Evolutionary conservation across 1,284 basidiomycete genomes (phyloP).

Genomic region (Cryptococcus sp.): DNA sequence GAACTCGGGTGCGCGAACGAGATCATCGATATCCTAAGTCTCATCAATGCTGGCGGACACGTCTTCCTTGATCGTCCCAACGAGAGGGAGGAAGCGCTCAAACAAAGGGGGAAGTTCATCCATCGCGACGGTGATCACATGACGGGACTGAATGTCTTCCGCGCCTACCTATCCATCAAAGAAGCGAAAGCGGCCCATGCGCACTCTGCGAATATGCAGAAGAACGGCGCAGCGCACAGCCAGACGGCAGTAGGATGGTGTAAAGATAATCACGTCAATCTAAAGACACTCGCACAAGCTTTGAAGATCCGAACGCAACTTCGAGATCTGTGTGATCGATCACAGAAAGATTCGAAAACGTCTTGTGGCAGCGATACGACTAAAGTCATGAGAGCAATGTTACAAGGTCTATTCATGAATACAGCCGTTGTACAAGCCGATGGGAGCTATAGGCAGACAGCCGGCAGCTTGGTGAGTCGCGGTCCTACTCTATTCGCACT

Average conservation of each 20-base stretch:
- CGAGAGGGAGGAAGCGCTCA: constrained; percentile 68
- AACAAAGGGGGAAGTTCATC: constrained; percentile 73
- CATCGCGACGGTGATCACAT: constrained; percentile 87
- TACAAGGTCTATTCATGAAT: constrained; percentile 75
- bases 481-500: not conserved
- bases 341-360: constrained; percentile 62
- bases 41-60: constrained; percentile 67
- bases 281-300: constrained; percentile 81
- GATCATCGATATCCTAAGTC: constrained; percentile 74
- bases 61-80: constrained; percentile 65
- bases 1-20: constrained; percentile 69
- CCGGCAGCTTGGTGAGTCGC: constrained; percentile 70
- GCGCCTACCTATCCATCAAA: constrained; percentile 64
- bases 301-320: constrained; percentile 80
- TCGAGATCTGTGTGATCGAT: constrained; percentile 63
- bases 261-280: constrained; percentile 77
- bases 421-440: constrained; percentile 79
- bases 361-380: constrained; percentile 65
- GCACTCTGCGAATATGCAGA: constrained; percentile 21
- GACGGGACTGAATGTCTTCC: constrained; percentile 79
- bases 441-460: constrained; percentile 76
- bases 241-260: constrained; percentile 66
- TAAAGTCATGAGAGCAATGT: constrained; percentile 65
- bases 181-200: constrained; percentile 53
- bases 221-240: too few species aligned